Percentiles rank a stretch among this genome's conserved stretches.
phyloP scores from a whole-genome alignment of 768 basidiomycete genomes.

The Tricholoma bakamatsutake region DNA sequence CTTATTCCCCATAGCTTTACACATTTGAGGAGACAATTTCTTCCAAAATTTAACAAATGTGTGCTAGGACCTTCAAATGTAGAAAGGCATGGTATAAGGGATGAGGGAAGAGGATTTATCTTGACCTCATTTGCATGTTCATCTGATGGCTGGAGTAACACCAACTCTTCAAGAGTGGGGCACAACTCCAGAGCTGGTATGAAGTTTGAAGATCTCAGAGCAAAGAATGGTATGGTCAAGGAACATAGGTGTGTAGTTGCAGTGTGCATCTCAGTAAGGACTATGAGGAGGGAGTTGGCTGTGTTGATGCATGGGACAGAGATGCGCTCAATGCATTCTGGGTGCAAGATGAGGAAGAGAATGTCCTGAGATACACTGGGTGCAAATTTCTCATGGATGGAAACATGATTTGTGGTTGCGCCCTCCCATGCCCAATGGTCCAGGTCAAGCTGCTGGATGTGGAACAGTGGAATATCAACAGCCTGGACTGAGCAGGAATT shows the following conservation, averaged over 20 bases:
- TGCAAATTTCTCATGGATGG: slow-evolving; percentile 26
- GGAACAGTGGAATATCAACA: slow-evolving; percentile 6
- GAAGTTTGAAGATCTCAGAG: slow-evolving; percentile 19
- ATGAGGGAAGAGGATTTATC: slow-evolving; percentile 11
- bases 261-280: slow-evolving; percentile 12
- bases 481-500: slow-evolving; percentile 24
- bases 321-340: slow-evolving; percentile 23
- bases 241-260: slow-evolving; percentile 14
- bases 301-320: slow-evolving; percentile 29
- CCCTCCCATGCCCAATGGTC: slow-evolving; percentile 36
- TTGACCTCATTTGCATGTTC: slow-evolving; percentile 15
- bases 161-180: slow-evolving; percentile 23
- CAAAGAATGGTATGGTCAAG: slow-evolving; percentile 21
- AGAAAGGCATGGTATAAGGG: slow-evolving; percentile 17
- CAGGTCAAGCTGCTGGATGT: slow-evolving; percentile 23
- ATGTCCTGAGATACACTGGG: slow-evolving; percentile 21
- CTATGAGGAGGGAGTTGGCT: slow-evolving; percentile 22
- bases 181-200: slow-evolving; percentile 22
- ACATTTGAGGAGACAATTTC: slow-evolving; percentile 17
- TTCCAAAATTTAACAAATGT: slow-evolving; percentile 15
- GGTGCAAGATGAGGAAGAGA: slow-evolving; percentile 23
- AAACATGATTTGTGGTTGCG: slow-evolving; percentile 25
- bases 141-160: slow-evolving; percentile 24
- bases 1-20: slow-evolving; percentile 25
- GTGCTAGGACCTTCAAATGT: slow-evolving; percentile 26